Percentiles rank a stretch among this genome's conserved stretches.
phyloP scores from a whole-genome alignment of 148 eudicot species.

The Rhododendron griersonianum region DNA sequence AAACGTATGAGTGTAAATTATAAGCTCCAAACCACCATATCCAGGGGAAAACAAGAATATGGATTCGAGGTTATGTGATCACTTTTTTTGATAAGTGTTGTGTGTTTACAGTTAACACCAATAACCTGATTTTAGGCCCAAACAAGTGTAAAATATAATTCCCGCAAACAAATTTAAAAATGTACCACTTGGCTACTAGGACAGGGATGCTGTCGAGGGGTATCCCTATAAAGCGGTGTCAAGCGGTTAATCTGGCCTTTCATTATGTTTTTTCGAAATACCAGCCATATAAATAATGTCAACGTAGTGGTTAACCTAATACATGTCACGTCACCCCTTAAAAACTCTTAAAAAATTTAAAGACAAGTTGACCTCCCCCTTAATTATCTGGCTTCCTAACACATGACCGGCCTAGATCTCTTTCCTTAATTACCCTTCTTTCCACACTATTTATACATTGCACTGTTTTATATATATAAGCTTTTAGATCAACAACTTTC shows the following conservation, averaged over 20 bases:
- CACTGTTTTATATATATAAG: not conserved
- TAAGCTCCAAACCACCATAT: too few relatives aligned
- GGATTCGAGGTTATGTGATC: too few relatives aligned
- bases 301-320: constrained; percentile 17
- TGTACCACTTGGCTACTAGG: not conserved
- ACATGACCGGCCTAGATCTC: constrained; percentile 1
- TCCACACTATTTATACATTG: constrained; percentile 1
- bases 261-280: not conserved
- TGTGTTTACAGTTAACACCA: not conserved
- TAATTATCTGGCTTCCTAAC: constrained; percentile 19
- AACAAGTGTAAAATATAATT: not conserved
- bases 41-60: too few relatives aligned
- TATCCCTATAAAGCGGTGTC: too few relatives aligned
- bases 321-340: not conserved
- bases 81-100: too few relatives aligned
- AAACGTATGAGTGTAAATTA: too few relatives aligned
- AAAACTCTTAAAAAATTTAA: not conserved
- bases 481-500: not conserved
- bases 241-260: too few relatives aligned
- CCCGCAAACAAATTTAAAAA: not conserved
- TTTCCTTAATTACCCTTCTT: constrained; percentile 11
- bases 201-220: too few relatives aligned
- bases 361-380: constrained; percentile 14
- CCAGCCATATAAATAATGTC: constrained; percentile 4
- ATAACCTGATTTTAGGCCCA: not conserved